These are phyloP conservation scores for Arthrobotrys megalospora DNA, from an alignment of 2,329 filamentous ascomycete species.

Conservation along the genomic window DNA sequence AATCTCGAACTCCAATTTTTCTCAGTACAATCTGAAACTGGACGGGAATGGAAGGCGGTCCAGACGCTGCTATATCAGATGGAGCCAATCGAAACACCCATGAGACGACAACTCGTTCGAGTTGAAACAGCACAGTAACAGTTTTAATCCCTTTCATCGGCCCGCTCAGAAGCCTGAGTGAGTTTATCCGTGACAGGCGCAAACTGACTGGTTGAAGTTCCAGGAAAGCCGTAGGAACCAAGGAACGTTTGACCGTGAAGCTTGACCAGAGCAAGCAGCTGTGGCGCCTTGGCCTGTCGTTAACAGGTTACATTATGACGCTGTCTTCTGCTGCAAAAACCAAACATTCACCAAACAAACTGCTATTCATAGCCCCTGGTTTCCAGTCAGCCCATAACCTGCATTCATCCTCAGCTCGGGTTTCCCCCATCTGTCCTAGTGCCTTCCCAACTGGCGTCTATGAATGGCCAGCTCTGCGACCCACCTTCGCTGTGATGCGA, in stretches of 20 bases:
- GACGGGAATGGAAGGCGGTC: constrained; percentile 15
- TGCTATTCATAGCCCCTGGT: constrained; percentile 61
- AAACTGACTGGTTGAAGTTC: constrained; percentile 3
- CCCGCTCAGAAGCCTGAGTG: not conserved
- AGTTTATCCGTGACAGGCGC: constrained; percentile 2
- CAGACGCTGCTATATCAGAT: constrained; percentile 4
- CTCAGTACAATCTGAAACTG: constrained; percentile 1
- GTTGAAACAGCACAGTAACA: constrained; percentile 7
- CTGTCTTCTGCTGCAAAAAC: constrained; percentile 26
- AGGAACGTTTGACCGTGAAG: constrained; percentile 24
- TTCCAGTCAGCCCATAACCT: constrained; percentile 47
- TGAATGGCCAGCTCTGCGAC: constrained; percentile 54
- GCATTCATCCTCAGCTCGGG: constrained; percentile 12
- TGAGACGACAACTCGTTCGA: not conserved
- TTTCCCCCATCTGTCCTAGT: constrained; percentile 41
- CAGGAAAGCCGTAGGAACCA: constrained; percentile 16
- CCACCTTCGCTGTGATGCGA: constrained; percentile 53
- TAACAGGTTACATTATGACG: constrained; percentile 56
- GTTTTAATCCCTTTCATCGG: not conserved
- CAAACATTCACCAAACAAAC: constrained; percentile 43
- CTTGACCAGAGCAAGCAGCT: constrained; percentile 31
- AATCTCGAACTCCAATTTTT: not conserved
- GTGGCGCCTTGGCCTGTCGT: constrained; percentile 32
- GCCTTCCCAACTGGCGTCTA: constrained; percentile 12
- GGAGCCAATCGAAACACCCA: not conserved